Conservation (phyloP, 2,329 filamentous ascomycete genomes). For the Apiospora aurea region DNA sequence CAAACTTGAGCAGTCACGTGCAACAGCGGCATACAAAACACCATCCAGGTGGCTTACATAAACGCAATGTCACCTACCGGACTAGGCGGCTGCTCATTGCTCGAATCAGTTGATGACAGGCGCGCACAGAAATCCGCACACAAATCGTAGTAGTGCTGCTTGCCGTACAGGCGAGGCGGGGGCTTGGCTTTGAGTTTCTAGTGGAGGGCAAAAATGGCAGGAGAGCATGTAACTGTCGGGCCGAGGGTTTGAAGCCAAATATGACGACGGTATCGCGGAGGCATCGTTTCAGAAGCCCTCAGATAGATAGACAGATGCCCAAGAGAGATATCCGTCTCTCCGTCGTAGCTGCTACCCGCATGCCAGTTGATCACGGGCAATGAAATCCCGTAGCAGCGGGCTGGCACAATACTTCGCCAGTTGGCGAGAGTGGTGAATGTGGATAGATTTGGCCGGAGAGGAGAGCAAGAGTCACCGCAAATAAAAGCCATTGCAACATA, state of each 20-base stretch:
- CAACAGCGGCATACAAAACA: not conserved
- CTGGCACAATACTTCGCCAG: not conserved
- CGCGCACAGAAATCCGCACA: conserved; percentile 19
- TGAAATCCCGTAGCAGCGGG: not conserved
- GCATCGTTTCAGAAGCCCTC: not conserved
- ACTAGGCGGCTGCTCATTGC: conserved; percentile 14
- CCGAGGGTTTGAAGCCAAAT: conserved; percentile 4
- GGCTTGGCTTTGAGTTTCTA: conserved; percentile 17
- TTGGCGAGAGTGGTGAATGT: conserved; percentile 3
- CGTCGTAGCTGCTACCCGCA: not conserved
- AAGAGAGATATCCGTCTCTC: not conserved
- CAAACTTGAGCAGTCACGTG: not conserved
- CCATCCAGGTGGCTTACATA: not conserved
- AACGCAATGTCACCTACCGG: conserved; percentile 11
- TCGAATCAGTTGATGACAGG: conserved; percentile 1
- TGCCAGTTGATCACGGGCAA: conserved; percentile 11
- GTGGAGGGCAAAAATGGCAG: not conserved
- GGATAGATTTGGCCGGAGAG: not conserved
- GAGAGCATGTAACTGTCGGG: not conserved
- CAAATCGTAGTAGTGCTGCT: not conserved
- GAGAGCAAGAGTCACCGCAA: conserved; percentile 2
- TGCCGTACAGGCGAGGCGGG: conserved; percentile 11
- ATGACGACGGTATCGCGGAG: not conserved
- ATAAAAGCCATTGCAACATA: conserved; percentile 5
- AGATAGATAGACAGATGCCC: not conserved